phyloP scores from a whole-genome alignment of 2,329 filamentous ascomycete species.

The Xylariales sp. region DNA sequence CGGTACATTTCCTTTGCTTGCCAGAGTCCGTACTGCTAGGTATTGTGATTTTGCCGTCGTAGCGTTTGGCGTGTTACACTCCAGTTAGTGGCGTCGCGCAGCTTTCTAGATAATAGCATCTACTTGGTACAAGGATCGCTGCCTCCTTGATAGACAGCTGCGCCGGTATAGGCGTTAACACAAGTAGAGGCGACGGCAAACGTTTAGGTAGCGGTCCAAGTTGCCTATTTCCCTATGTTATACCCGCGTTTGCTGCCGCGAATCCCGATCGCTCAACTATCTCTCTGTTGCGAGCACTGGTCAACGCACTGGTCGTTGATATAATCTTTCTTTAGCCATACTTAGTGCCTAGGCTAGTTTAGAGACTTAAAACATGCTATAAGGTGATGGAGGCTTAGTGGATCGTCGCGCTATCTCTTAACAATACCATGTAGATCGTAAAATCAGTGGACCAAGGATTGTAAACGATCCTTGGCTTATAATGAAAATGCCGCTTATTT shows the following conservation, averaged over 20 bases:
- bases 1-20: neutral
- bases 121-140: neutral
- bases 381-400: neutral
- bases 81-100: no score
- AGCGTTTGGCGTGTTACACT: no score
- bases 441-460: slow-evolving; percentile 16
- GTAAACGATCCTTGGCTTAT: slow-evolving; percentile 9
- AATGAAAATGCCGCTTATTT: slow-evolving; percentile 1
- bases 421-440: slow-evolving; percentile 1
- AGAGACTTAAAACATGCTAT: neutral
- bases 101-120: no score
- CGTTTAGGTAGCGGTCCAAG: neutral
- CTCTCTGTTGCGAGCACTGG: neutral
- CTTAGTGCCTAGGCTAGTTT: neutral
- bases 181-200: neutral
- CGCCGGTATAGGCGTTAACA: neutral
- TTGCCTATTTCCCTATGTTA: neutral
- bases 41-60: neutral
- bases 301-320: slow-evolving; percentile 8
- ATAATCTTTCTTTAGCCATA: slow-evolving; percentile 16
- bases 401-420: slow-evolving; percentile 20
- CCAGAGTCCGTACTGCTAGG: neutral
- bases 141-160: neutral
- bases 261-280: neutral
- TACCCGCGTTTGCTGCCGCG: neutral